A percentile compares a stretch with the other conserved stretches of the same genome.
phyloP scores from a whole-genome alignment of 192 early-diverging fungal genomes.

The Funneliformis geosporum region DNA sequence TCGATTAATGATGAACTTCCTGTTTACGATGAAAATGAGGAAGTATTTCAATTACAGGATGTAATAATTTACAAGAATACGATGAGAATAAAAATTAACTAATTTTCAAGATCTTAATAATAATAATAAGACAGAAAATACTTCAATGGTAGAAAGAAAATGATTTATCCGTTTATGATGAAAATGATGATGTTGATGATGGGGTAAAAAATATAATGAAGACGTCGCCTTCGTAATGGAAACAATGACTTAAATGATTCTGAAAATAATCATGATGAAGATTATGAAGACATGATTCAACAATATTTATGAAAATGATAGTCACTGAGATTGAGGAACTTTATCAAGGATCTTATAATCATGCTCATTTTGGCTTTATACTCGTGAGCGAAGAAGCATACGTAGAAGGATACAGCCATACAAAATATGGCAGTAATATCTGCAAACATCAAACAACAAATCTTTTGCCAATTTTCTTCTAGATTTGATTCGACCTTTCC shows the following conservation, averaged over 20 bases:
- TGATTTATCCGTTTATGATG: background rate
- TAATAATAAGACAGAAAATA: background rate
- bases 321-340: too few species aligned
- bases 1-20: background rate
- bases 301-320: background rate
- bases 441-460: too few species aligned
- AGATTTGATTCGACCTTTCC: too few species aligned
- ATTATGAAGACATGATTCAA: background rate
- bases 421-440: too few species aligned
- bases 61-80: too few species aligned
- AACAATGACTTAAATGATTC: background rate
- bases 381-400: too few species aligned
- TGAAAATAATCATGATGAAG: background rate
- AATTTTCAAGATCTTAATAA: background rate
- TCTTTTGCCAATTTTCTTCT: too few species aligned
- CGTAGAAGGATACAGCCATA: too few species aligned
- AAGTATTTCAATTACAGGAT: background rate
- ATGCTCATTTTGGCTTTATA: too few species aligned
- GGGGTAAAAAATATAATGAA: background rate
- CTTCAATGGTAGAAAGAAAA: background rate
- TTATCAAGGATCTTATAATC: background rate
- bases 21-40: background rate
- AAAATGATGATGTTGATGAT: background rate
- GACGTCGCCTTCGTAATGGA: too few species aligned
- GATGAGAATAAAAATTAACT: background rate